Evolutionary conservation across 345 rosid species (phyloP), one percentile per base, ranked within the genome.

Genomic region (Isatis tinctoria): DNA sequence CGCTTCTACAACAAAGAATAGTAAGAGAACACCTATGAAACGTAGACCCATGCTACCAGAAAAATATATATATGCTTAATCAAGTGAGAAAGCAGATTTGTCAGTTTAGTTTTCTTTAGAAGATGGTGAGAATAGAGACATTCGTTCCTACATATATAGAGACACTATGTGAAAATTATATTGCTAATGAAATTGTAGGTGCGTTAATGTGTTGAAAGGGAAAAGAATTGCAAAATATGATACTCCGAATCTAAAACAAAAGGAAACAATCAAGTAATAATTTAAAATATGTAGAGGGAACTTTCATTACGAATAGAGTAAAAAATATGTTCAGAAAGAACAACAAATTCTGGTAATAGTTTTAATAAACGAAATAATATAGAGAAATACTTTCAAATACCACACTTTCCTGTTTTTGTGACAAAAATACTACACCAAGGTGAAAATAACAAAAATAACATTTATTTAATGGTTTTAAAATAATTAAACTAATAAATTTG

Each of bases 21-120:
- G 37, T 7, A 69, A 43, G 24, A 76, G 35, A 13, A 36, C 35
- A 26, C 51, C 11, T 8, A 53, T 5, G 13, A 69, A 33, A 45
- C 43, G 70, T 3, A 69, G 32, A 43, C 33, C 35, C 79, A 75
- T 75, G 33, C 3, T 43, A 39, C 27, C 35, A 60, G 8, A 53
- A 67, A 37, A 48, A 7, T 48, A 39, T 37, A 37, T 59, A 7
- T 48, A 39, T 37, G 57, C 20, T 27, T 47, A 20, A 48, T 10
- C 12, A 32, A 74, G 20, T 20, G 67, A 14, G 30, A 51, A 27
- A 13, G 13, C 0, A n/a, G 30, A 8, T 49, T 39, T 60, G 27
- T 37, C 5, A 24, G 1, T 28, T 11, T 2, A 12, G 16, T 49
- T 75, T 32, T 49, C 56, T 30, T 59, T 11, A 18, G 36, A 49